These are phyloP conservation scores for Stylonectria norvegica DNA, from an alignment of 2,329 filamentous ascomycete genomes.

Conservation along the genomic window DNA sequence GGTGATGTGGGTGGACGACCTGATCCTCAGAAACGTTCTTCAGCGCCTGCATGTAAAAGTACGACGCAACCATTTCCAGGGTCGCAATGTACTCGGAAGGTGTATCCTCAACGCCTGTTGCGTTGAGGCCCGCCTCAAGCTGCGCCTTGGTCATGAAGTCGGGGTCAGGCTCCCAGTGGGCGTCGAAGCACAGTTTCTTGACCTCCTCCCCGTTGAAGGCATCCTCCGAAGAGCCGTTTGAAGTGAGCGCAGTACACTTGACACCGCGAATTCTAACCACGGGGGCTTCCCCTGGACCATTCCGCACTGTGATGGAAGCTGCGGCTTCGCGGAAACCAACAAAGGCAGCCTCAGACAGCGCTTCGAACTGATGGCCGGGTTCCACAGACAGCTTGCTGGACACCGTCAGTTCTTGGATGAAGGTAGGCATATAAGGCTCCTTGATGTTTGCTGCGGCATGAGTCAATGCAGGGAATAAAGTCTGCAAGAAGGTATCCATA, in stretches of 20 bases:
- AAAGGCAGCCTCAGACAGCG: not conserved
- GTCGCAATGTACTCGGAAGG: constrained; percentile 1
- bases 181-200: constrained; percentile 7
- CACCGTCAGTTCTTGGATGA: constrained; percentile 4
- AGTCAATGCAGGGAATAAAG: constrained; percentile 3
- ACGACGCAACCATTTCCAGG: constrained; percentile 1
- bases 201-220: not conserved
- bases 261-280: constrained; percentile 1
- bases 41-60: constrained; percentile 1
- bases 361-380: not conserved
- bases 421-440: constrained; percentile 4
- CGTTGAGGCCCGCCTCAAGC: not conserved
- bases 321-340: constrained; percentile 3
- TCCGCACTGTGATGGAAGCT: constrained; percentile 1
- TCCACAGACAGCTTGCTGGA: constrained; percentile 1
- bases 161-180: constrained; percentile 3
- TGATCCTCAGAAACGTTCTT: constrained; percentile 2
- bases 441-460: not conserved
- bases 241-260: not conserved
- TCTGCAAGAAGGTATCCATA: constrained; percentile 5
- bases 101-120: constrained; percentile 4
- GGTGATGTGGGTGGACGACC: constrained; percentile 4
- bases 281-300: not conserved
- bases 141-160: constrained; percentile 4
- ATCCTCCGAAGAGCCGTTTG: not conserved